Evolutionary conservation across 164 flowering plant genomes (phyloP).

Genomic region (Piper betle): DNA sequence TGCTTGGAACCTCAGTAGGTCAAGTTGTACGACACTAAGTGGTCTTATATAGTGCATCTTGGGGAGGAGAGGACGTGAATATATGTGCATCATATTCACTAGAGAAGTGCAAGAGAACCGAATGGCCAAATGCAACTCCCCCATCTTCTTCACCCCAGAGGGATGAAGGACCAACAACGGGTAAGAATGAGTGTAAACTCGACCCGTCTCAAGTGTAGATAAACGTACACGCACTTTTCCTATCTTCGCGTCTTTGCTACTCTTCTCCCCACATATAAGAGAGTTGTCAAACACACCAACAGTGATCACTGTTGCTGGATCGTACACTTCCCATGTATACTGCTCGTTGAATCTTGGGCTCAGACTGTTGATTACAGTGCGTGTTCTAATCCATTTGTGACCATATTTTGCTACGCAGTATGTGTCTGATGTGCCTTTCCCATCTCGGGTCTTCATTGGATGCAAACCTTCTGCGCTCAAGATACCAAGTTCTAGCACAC

Average conservation of each 20-base stretch:
- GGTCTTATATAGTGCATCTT: constrained; percentile 45
- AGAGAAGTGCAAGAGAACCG: constrained; percentile 32
- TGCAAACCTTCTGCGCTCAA: constrained; percentile 58
- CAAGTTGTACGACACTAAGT: constrained; percentile 24
- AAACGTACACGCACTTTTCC: constrained; percentile 54
- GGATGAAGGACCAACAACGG: constrained; percentile 34
- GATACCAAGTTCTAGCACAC: constrained; percentile 72
- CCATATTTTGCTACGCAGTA: constrained; percentile 78
- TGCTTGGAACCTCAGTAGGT: constrained; percentile 34
- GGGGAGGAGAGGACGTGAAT: constrained; percentile 31
- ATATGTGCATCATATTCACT: constrained; percentile 22
- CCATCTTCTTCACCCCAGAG: constrained; percentile 49
- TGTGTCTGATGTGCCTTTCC: constrained; percentile 71
- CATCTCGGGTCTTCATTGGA: constrained; percentile 80
- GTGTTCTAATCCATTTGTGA: constrained; percentile 39
- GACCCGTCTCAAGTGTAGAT: constrained; percentile 33
- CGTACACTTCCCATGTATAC: constrained; percentile 47
- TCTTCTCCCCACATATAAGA: constrained; percentile 15
- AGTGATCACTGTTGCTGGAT: constrained; percentile 43
- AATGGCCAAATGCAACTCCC: constrained; percentile 49
- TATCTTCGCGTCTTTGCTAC: constrained; percentile 22
- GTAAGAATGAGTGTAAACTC: constrained; percentile 43
- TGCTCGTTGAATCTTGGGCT: constrained; percentile 44
- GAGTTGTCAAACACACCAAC: constrained; percentile 46
- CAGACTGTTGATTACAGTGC: constrained; percentile 26